Evolutionary conservation across 2,329 filamentous ascomycete genomes (phyloP).

Genomic region (Colletotrichum phormii): DNA sequence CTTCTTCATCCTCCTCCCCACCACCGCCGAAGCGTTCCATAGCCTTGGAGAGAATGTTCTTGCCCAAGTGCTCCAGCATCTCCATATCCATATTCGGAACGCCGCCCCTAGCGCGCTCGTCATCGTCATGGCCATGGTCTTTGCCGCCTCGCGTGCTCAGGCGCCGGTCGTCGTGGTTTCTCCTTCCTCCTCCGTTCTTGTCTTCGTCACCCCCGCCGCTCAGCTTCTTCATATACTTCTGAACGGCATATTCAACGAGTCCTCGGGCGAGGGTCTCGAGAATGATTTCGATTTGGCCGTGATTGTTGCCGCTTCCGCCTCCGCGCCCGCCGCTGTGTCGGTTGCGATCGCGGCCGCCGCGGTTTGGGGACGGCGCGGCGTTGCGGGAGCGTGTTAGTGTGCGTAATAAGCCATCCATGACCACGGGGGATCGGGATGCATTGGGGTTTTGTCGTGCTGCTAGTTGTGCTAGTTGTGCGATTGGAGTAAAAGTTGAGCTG

Average conservation of each 20-base stretch:
- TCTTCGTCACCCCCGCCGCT: not conserved
- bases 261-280: constrained; percentile 28
- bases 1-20: not conserved
- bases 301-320: not conserved
- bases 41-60: constrained; percentile 28
- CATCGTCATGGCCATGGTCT: not conserved
- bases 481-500: not conserved
- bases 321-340: not conserved
- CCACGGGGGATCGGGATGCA: not conserved
- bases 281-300: constrained; percentile 24
- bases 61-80: constrained; percentile 28
- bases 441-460: not conserved
- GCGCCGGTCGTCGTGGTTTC: not conserved
- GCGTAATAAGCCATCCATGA: constrained; percentile 29
- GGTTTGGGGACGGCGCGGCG: constrained; percentile 8
- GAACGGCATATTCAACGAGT: constrained; percentile 29
- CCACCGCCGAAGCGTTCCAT: constrained; percentile 20
- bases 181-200: not conserved
- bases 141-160: not conserved
- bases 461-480: not conserved
- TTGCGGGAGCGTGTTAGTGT: constrained; percentile 23
- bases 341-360: constrained; percentile 14
- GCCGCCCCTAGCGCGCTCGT: constrained; percentile 13
- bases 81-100: constrained; percentile 31
- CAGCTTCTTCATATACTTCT: constrained; percentile 26